phyloP scores from a whole-genome alignment of 2,329 filamentous ascomycete species.

The Biscogniauxia sp. region DNA sequence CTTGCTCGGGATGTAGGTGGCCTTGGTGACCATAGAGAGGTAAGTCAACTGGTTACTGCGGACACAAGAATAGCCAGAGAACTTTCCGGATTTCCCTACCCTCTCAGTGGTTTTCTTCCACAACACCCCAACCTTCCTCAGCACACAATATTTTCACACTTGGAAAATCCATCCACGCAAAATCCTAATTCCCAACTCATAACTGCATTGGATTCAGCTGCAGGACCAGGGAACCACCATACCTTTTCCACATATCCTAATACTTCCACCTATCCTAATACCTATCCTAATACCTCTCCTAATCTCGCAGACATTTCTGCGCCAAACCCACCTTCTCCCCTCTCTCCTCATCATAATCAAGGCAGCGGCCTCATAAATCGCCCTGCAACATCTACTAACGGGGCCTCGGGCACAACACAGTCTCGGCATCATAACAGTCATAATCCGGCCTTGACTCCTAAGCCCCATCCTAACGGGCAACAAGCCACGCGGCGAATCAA shows the following conservation, averaged over 20 bases:
- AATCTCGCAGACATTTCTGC: too few relatives aligned
- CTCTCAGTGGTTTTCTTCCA: neutral
- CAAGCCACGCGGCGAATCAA: too few relatives aligned
- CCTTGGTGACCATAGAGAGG: neutral
- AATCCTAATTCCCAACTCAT: neutral
- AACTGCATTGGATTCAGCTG: neutral
- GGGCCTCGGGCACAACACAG: neutral
- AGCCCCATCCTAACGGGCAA: neutral
- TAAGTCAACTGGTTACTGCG: neutral
- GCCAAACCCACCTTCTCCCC: too few relatives aligned
- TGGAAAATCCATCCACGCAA: neutral
- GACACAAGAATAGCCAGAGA: neutral
- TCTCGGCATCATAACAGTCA: neutral
- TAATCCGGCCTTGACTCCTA: neutral
- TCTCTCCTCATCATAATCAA: neutral
- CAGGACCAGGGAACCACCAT: neutral
- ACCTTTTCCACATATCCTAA: too few relatives aligned
- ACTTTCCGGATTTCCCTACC: neutral
- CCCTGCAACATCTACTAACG: neutral
- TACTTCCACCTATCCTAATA: neutral
- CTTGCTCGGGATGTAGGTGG: neutral
- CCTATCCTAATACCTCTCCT: neutral
- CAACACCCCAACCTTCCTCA: neutral
- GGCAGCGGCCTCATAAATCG: neutral
- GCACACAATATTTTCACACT: neutral